A percentile compares a stretch with the other conserved stretches of the same genome.
Evolutionary conservation across 2,329 filamentous ascomycete species (phyloP).

Genomic region (Penicillium sp.): DNA sequence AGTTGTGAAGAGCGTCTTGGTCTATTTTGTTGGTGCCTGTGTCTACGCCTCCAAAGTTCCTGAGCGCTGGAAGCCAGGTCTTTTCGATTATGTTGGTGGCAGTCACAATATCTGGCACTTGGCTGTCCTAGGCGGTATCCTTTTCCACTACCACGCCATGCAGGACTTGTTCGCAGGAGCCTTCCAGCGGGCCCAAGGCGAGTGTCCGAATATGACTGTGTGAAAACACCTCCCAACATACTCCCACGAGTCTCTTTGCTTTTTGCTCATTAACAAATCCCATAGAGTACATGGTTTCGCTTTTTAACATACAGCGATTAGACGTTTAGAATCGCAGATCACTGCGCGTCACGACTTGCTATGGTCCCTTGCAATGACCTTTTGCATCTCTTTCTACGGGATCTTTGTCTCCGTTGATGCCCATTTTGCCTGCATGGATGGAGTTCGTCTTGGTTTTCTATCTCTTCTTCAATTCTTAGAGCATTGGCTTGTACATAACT

Average conservation of each 20-base stretch:
- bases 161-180: conserved; percentile 85
- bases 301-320: conserved; percentile 4
- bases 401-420: conserved; percentile 2
- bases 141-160: conserved; percentile 98
- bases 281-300: conserved; percentile 3
- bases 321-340: conserved; percentile 5
- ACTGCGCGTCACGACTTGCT: conserved; percentile 1
- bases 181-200: conserved; percentile 64
- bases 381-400: conserved; percentile 9
- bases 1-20: conserved; percentile 77
- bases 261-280: conserved; percentile 14
- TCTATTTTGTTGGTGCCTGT: conserved; percentile 80
- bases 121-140: conserved; percentile 87
- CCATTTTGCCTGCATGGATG: conserved; percentile 22
- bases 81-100: conserved; percentile 92
- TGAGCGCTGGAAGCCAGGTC: conserved; percentile 87
- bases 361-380: conserved; percentile 4
- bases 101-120: conserved; percentile 98
- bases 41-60: conserved; percentile 91
- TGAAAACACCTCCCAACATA: conserved; percentile 15
- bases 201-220: conserved; percentile 37
- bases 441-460: conserved; percentile 16
- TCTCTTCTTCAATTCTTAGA: conserved; percentile 8
- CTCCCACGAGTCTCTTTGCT: background rate
- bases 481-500: background rate